Evolutionary conservation across 1,284 basidiomycete genomes (phyloP), one percentile per base, ranked within the genome.

Genomic region (Rhodotorula sp.): DNA sequence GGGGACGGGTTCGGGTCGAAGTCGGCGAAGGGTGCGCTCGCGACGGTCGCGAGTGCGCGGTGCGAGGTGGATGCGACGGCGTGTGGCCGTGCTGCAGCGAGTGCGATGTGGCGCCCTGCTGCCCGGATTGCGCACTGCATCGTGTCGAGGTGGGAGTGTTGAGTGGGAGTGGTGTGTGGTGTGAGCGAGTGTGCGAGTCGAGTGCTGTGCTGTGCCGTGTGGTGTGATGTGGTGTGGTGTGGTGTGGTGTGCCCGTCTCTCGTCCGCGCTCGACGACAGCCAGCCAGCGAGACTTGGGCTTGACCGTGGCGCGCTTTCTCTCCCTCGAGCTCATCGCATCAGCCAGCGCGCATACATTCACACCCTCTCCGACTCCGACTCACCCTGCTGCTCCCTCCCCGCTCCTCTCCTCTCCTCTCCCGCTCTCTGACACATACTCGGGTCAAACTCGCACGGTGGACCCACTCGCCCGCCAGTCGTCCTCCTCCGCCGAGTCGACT

Each of bases 221-320:
- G 36, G 36, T 39, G 3, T 44, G 27, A 22, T 53, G n/a, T n/a
- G 61, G 30, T 27, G 62, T 11, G 66, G 57, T 19, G 57, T 55
- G 32, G 57, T 61, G 49, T 58, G 56, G 32, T 63, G n/a, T 4
- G 66, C 62, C 56, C 59, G 60, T n/a, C n/a, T 57, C 59, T 68
- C 49, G 7, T 51, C 27, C 49, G 3, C n/a, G 13, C 39, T 15
- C 49, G 49, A 10, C 24, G 24, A 27, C 24, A 20, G 54, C 30
- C 20, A 24, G 36, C n/a, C 13, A 54, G 53, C 4, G 52, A 30
- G 52, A 10, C 19, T 52, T 27, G n/a, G 13, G 11, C 29, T 53
- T 29, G 51, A 11, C 10, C 51, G 24, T 11, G 11, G 8, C 13
- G 4, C 19, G 1, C 49, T 51, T 22, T 27, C 24, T 15, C 49